Percentiles rank a stretch among this genome's conserved stretches.
These are phyloP conservation scores for Pestalotiopsis sp. DNA, from an alignment of 2,329 filamentous ascomycete genomes.

Conservation along the genomic window DNA sequence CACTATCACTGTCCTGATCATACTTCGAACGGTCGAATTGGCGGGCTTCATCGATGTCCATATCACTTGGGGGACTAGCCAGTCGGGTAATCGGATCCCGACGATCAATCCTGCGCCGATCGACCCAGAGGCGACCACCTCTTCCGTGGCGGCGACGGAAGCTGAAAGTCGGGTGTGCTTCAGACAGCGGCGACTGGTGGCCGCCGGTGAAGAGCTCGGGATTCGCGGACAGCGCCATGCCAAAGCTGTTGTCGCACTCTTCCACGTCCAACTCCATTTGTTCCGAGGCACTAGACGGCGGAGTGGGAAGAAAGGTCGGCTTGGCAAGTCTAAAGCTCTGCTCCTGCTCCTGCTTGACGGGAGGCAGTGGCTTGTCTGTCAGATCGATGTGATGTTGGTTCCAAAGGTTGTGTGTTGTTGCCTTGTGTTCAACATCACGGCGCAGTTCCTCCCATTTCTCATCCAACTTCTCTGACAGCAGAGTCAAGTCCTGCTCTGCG, in stretches of 20 bases:
- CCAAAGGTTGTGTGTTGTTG: constrained; percentile 88
- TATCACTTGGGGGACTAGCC: constrained; percentile 33
- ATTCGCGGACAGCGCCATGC: constrained; percentile 41
- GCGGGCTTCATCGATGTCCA: constrained; percentile 27
- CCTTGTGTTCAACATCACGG: constrained; percentile 82
- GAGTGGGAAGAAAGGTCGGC: constrained; percentile 70
- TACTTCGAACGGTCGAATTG: constrained; percentile 79
- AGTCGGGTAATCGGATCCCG: constrained; percentile 12
- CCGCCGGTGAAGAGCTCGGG: constrained; percentile 33
- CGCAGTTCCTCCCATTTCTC: constrained; percentile 83
- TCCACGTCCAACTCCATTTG: constrained; percentile 59
- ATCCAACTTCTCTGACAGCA: constrained; percentile 74
- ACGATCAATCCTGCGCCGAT: constrained; percentile 58
- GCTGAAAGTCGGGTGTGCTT: constrained; percentile 55
- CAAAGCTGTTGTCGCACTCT: constrained; percentile 22
- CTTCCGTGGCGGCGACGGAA: constrained; percentile 86
- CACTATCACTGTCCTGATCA: constrained; percentile 77
- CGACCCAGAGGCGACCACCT: constrained; percentile 84
- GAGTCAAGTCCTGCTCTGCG: constrained; percentile 73
- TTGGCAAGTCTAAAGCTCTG: constrained; percentile 72
- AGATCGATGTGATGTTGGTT: constrained; percentile 88
- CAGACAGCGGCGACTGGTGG: constrained; percentile 27
- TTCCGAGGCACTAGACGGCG: constrained; percentile 59
- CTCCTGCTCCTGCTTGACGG: constrained; percentile 68
- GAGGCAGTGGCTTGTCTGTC: constrained; percentile 82